Evolutionary conservation across 495 filamentous ascomycete species (phyloP), one percentile per base, ranked within the genome.

Genomic region (Daldinia caldariorum): DNA sequence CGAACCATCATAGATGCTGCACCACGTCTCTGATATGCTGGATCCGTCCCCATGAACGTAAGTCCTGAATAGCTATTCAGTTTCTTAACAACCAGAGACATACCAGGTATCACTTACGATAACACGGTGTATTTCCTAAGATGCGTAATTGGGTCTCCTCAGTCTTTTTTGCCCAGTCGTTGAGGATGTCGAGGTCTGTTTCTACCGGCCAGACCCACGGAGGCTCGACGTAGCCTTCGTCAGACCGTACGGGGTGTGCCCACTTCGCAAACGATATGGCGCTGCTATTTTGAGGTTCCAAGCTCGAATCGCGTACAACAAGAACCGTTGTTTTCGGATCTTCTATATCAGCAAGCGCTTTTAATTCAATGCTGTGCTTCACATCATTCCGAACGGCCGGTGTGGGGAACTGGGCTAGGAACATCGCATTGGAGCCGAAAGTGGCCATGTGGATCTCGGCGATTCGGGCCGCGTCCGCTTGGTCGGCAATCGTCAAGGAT

Each of bases 251-350:
- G 7, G 79, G 79, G 14, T 80, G 68, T 34, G 74, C 62, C 79
- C 79, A 82, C 62, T 80, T 82, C 4, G 79, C 79, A 56, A 82
- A 82, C 20, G 78, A 75, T 12, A 82, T 71, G 6, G 75, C 64
- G 22, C 3, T 20, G 20, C 26, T 55, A 12, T 14, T 39, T 18
- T 13, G 5, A 16, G 5, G 0, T 29, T 31, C 57, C 4, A 32
- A 18, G 20, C 8, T 26, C 1, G 26, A 58, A 39, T 61, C 72
- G 34, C 79, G 66, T 6, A 81, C 65, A 6, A 72, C 73, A 41
- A 72, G 73, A 10, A 77, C 67, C 0, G 64, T 66, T 8, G 60
- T 71, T 9, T 69, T 71, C 14, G 66, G 32, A 34, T 79, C 71
- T n/a, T 71, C 32, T n/a, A 81, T 76, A 29, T 76, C 76, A 29